Evolutionary conservation across 768 basidiomycete genomes (phyloP).

Genomic region (Kwoniella sp.): DNA sequence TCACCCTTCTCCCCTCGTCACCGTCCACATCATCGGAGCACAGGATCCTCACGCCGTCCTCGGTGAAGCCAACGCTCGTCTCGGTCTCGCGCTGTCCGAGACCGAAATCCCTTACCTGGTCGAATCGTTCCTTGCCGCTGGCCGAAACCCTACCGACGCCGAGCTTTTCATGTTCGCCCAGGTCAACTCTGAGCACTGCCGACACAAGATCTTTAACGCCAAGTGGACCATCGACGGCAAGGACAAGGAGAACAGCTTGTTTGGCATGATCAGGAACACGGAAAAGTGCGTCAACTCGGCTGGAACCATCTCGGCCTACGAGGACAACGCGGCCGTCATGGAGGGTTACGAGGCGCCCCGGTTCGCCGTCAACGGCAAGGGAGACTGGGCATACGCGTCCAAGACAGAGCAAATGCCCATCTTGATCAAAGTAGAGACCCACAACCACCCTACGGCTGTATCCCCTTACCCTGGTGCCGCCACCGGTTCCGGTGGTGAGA

Average conservation of each 20-base stretch:
- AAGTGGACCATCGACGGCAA: conserved; percentile 82
- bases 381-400: conserved; percentile 56
- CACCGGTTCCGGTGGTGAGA: conserved; percentile 97
- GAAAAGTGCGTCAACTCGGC: conserved; percentile 63
- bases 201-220: conserved; percentile 99
- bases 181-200: conserved; percentile 99
- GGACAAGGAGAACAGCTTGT: conserved; percentile 66
- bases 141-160: conserved; percentile 87
- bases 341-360: conserved; percentile 70
- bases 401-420: conserved; percentile 73
- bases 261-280: conserved; percentile 96
- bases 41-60: conserved; percentile 62
- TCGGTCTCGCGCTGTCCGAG: conserved; percentile 83
- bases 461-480: conserved; percentile 98
- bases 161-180: conserved; percentile 99
- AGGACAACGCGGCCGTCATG: conserved; percentile 95
- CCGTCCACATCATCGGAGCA: conserved; percentile 60
- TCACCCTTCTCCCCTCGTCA: conserved; percentile 64
- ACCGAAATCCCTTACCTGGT: conserved; percentile 92
- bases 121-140: conserved; percentile 76
- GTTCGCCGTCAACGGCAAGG: conserved; percentile 57
- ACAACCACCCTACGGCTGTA: conserved; percentile 97
- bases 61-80: conserved; percentile 67
- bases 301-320: conserved; percentile 92
- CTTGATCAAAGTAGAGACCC: conserved; percentile 95